phyloP scores from a whole-genome alignment of 768 basidiomycete species.

The Xerocomellus dryophilus region DNA sequence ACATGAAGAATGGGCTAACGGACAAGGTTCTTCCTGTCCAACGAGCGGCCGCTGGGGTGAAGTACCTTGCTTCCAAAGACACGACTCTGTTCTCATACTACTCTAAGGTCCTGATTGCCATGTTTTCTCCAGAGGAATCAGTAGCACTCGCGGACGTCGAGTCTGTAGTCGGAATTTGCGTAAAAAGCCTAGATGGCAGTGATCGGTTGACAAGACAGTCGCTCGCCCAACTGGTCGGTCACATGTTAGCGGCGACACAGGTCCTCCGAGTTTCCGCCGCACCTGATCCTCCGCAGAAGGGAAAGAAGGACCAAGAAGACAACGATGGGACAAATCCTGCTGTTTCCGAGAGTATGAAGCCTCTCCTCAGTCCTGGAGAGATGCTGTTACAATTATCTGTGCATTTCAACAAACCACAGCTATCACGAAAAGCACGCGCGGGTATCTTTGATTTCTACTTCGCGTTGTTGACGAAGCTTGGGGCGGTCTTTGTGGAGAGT shows the following conservation, averaged over 20 bases:
- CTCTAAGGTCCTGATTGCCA: conserved; percentile 48
- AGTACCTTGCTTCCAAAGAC: conserved; percentile 10
- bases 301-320: conserved; percentile 60
- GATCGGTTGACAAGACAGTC: conserved; percentile 83
- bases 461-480: conserved; percentile 71
- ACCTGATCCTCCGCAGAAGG: conserved; percentile 51
- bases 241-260: conserved; percentile 83
- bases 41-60: conserved; percentile 75
- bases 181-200: conserved; percentile 73
- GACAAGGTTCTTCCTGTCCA: conserved; percentile 88
- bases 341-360: conserved; percentile 55
- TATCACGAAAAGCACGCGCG: conserved; percentile 69
- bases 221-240: conserved; percentile 76
- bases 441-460: conserved; percentile 90
- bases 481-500: conserved; percentile 71
- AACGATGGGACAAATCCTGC: conserved; percentile 52
- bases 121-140: conserved; percentile 57
- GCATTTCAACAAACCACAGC: conserved; percentile 73
- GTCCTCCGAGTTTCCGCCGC: conserved; percentile 50
- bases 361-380: conserved; percentile 68
- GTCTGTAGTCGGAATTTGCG: conserved; percentile 58
- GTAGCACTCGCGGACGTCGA: conserved; percentile 74
- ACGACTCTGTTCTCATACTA: conserved; percentile 15
- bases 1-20: conserved; percentile 65
- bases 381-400: conserved; percentile 80